Evolutionary conservation across 2,329 filamentous ascomycete genomes (phyloP).

Genomic region (Lasiodiplodia theobromae): DNA sequence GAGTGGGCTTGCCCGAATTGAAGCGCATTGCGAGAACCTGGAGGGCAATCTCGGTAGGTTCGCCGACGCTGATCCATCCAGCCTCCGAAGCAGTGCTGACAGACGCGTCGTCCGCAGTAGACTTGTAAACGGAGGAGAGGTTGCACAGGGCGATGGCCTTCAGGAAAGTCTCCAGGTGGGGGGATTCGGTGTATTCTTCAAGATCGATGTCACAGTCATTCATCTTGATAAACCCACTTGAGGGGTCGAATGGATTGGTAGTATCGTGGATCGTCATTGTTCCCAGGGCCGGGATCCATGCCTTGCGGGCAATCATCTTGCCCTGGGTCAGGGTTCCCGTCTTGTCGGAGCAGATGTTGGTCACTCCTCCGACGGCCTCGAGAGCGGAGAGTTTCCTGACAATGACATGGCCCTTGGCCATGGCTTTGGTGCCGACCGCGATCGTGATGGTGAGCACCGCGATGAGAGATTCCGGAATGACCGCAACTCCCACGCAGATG

Average conservation of each 20-base stretch:
- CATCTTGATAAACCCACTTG: constrained; percentile 43
- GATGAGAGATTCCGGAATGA: constrained; percentile 58
- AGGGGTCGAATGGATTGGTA: constrained; percentile 45
- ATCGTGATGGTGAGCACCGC: constrained; percentile 68
- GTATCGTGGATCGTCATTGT: constrained; percentile 44
- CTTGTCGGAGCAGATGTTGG: constrained; percentile 46
- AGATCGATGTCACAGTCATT: constrained; percentile 39
- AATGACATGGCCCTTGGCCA: constrained; percentile 51
- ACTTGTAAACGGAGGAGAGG: constrained; percentile 42
- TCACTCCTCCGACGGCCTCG: constrained; percentile 51
- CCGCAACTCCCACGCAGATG: constrained; percentile 55
- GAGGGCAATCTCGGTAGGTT: constrained; percentile 46
- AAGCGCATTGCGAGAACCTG: constrained; percentile 50
- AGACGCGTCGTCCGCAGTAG: constrained; percentile 19
- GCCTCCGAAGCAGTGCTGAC: constrained; percentile 10
- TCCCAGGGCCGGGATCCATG: constrained; percentile 46
- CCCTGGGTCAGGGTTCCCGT: constrained; percentile 51
- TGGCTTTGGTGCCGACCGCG: constrained; percentile 51
- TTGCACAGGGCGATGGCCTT: constrained; percentile 50
- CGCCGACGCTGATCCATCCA: constrained; percentile 21
- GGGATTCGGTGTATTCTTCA: constrained; percentile 36
- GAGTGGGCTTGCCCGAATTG: constrained; percentile 42
- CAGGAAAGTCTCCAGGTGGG: constrained; percentile 41
- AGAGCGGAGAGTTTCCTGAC: constrained; percentile 49
- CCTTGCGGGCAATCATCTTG: constrained; percentile 49